These are phyloP conservation scores for Phytopythium kandeliae DNA, from an alignment of 352 stramenopile genomes.

Conservation along the genomic window DNA sequence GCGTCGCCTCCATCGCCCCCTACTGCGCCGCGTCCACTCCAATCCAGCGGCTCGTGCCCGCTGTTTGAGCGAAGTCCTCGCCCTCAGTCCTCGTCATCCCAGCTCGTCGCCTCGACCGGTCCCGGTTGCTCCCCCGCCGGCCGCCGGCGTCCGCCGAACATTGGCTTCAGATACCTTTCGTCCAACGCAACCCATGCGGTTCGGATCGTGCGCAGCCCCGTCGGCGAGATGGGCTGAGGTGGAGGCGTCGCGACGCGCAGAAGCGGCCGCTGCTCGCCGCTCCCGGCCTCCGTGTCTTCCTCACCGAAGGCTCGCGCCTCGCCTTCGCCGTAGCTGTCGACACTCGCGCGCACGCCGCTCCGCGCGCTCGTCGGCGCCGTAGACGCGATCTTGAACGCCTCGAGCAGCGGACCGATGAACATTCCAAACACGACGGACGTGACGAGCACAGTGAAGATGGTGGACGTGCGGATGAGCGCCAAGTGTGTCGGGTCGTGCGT, in stretches of 20 bases:
- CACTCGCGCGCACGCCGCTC: background rate
- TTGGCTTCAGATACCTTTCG: constrained; percentile 34
- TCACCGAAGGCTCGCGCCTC: background rate
- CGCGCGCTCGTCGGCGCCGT: background rate
- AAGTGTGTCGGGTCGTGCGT: constrained; percentile 16
- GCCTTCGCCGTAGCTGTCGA: background rate
- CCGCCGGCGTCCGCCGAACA: constrained; percentile 25
- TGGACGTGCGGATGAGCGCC: constrained; percentile 41
- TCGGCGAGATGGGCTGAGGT: background rate
- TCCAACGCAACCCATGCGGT: constrained; percentile 26
- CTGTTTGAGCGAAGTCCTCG: no score
- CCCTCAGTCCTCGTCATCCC: no score
- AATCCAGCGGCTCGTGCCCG: no score
- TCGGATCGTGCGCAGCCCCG: constrained; percentile 11
- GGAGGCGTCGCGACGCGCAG: background rate
- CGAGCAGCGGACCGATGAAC: constrained; percentile 33
- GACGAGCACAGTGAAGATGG: constrained; percentile 52
- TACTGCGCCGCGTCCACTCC: no score
- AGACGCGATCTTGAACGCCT: constrained; percentile 10
- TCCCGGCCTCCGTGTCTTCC: background rate
- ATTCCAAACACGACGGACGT: constrained; percentile 47
- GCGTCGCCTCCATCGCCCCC: no score
- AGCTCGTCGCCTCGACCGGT: no score
- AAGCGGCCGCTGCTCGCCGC: background rate
- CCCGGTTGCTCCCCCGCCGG: constrained; percentile 2